Evolutionary conservation across 768 basidiomycete genomes (phyloP).

Genomic region (Russula olivacea): DNA sequence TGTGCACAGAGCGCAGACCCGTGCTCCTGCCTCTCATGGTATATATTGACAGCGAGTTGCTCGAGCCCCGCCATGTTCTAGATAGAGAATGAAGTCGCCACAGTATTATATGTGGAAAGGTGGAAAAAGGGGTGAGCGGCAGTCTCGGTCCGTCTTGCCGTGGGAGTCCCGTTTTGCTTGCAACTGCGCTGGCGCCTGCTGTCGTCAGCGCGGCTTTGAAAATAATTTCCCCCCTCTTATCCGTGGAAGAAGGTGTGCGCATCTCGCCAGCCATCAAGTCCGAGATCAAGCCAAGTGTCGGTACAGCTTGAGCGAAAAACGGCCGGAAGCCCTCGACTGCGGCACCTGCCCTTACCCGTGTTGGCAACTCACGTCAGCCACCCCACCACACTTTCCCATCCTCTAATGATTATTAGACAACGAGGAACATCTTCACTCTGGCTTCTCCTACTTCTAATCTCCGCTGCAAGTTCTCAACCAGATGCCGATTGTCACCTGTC

Average conservation of each 20-base stretch:
- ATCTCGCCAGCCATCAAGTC: not conserved
- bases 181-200: not conserved
- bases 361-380: slow-evolving; percentile 13
- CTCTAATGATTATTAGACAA: slow-evolving; percentile 14
- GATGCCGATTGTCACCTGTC: slow-evolving; percentile 44
- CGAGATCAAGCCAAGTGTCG: slow-evolving; percentile 6
- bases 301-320: not conserved
- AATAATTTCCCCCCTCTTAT: not conserved
- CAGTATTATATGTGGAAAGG: not conserved
- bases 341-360: not conserved
- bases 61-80: slow-evolving; percentile 54
- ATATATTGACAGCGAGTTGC: slow-evolving; percentile 49
- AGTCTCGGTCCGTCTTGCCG: slow-evolving; percentile 10
- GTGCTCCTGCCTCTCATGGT: slow-evolving; percentile 71
- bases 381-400: not conserved
- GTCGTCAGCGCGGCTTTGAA: not conserved
- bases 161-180: too few relatives aligned
- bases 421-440: slow-evolving; percentile 8
- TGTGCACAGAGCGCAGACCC: slow-evolving; percentile 86
- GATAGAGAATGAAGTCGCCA: not conserved
- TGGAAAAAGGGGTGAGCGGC: not conserved
- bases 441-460: slow-evolving; percentile 14
- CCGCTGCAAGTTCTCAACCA: slow-evolving; percentile 16
- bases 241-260: too few relatives aligned
- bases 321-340: not conserved